These are phyloP conservation scores for Globisporangium alternatum DNA, from an alignment of 352 stramenopile species.

Conservation along the genomic window DNA sequence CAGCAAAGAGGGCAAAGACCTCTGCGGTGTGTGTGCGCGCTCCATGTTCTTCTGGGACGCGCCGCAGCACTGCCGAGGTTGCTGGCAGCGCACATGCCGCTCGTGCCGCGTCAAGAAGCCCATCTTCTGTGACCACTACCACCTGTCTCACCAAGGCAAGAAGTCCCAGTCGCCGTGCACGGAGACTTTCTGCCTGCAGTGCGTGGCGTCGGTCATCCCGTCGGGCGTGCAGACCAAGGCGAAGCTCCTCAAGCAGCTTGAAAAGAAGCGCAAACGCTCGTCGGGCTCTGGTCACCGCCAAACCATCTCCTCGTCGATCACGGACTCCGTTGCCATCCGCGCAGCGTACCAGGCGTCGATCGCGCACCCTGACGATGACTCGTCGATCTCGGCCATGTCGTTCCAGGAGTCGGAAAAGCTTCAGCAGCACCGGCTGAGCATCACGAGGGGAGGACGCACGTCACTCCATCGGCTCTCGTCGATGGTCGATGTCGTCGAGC, in stretches of 20 bases:
- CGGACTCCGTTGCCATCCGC: constrained; percentile 24
- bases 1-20: constrained; percentile 22
- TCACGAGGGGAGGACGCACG: constrained; percentile 24
- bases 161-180: constrained; percentile 43
- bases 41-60: constrained; percentile 66
- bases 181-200: constrained; percentile 74
- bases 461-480: constrained; percentile 20
- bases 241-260: constrained; percentile 55
- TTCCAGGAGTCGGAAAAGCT: constrained; percentile 70
- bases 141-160: constrained; percentile 28
- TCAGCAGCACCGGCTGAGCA: constrained; percentile 55
- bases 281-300: constrained; percentile 26
- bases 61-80: constrained; percentile 54
- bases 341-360: constrained; percentile 46
- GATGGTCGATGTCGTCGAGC: constrained; percentile 63
- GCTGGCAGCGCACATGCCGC: constrained; percentile 64
- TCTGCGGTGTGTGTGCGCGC: constrained; percentile 57
- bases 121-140: constrained; percentile 73
- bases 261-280: constrained; percentile 54
- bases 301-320: constrained; percentile 28
- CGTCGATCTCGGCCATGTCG: constrained; percentile 67
- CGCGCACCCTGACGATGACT: constrained; percentile 38
- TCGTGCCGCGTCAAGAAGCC: constrained; percentile 63
- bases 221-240: constrained; percentile 64
- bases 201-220: constrained; percentile 65